Evolutionary conservation across 805 yeast genomes (phyloP).

Genomic region (Zygosaccharomyces siamensis): DNA sequence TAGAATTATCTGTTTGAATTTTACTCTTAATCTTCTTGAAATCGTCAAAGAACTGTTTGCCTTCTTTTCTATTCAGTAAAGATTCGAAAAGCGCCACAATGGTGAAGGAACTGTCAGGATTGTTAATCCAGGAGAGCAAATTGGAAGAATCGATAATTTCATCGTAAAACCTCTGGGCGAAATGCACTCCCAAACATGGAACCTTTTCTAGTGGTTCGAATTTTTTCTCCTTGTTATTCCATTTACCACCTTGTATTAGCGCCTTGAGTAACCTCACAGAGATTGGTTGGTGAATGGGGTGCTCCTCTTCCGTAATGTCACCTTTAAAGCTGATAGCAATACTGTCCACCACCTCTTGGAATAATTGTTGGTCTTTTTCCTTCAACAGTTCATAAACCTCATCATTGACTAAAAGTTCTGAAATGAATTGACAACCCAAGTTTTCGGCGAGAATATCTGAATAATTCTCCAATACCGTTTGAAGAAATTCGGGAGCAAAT

Average conservation of each 20-base stretch:
- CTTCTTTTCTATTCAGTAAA: conserved; percentile 44
- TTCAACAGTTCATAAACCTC: conserved; percentile 39
- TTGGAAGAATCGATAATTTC: conserved; percentile 49
- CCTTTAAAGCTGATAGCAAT: conserved; percentile 59
- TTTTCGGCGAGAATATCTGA: conserved; percentile 56
- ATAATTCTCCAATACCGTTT: conserved; percentile 48
- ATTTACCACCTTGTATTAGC: conserved; percentile 79
- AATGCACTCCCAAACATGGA: conserved; percentile 52
- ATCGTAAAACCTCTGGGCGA: conserved; percentile 51
- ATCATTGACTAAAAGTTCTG: conserved; percentile 65
- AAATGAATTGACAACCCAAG: conserved; percentile 76
- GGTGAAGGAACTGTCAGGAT: conserved; percentile 69
- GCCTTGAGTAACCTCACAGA: conserved; percentile 69
- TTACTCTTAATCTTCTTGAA: conserved; percentile 48
- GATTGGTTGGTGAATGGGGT: conserved; percentile 66
- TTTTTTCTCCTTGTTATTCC: conserved; percentile 60
- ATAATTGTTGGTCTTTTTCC: conserved; percentile 34
- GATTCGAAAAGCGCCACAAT: conserved; percentile 75
- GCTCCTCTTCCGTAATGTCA: conserved; percentile 61
- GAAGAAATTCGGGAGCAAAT: conserved; percentile 62
- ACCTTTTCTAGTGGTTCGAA: conserved; percentile 41
- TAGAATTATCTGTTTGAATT: conserved; percentile 42
- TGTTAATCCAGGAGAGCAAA: conserved; percentile 63
- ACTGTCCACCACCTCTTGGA: conserved; percentile 48
- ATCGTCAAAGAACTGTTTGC: conserved; percentile 46